A percentile compares a stretch with the other conserved stretches of the same genome.
These are phyloP conservation scores for Linum trigynum DNA, from an alignment of 345 rosid species.

Conservation along the genomic window DNA sequence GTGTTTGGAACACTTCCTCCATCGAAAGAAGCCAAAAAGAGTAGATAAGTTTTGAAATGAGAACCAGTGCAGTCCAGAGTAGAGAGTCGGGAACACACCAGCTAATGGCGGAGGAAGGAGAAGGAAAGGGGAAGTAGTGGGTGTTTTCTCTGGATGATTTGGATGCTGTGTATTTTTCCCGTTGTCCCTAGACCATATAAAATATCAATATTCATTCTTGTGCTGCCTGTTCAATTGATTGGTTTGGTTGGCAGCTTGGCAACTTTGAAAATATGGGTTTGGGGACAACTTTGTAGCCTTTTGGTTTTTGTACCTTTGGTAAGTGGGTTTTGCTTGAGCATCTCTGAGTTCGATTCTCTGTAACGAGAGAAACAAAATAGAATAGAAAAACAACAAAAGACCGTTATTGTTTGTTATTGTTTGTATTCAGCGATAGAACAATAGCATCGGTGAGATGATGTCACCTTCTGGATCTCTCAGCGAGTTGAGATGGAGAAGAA, in stretches of 20 bases:
- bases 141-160: background rate
- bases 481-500: too few species aligned
- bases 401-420: too few species aligned
- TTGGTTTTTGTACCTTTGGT: too few species aligned
- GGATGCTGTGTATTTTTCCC: background rate
- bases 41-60: constrained; percentile 5
- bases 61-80: background rate
- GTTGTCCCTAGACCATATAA: background rate
- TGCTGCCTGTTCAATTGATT: background rate
- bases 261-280: too few species aligned
- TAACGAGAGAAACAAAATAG: too few species aligned
- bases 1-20: constrained; percentile 82
- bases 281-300: too few species aligned
- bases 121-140: background rate
- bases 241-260: background rate
- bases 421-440: too few species aligned
- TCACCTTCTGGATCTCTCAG: too few species aligned
- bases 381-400: too few species aligned
- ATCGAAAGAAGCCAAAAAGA: constrained; percentile 7
- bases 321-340: too few species aligned
- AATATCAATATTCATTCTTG: background rate
- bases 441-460: too few species aligned
- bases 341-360: too few species aligned
- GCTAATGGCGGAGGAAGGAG: background rate
- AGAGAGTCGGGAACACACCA: background rate